A percentile compares a stretch with the other conserved stretches of the same genome.
phyloP scores from a whole-genome alignment of 169 alveolate genomes.

The Besnoitia besnoiti region DNA sequence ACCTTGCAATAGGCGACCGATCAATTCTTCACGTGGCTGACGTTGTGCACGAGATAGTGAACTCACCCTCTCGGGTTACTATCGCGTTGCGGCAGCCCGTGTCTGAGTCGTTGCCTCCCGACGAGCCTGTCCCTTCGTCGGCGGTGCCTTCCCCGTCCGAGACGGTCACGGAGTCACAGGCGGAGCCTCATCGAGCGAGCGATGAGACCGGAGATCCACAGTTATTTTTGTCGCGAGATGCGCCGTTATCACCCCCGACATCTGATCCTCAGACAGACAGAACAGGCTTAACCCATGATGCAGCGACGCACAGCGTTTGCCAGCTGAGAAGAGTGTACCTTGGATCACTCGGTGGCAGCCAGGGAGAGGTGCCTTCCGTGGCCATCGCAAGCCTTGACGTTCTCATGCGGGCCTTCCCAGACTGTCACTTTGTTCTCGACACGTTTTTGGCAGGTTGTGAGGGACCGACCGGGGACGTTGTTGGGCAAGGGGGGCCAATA shows the following conservation, averaged over 20 bases:
- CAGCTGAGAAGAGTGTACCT: background rate
- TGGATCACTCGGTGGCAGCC: background rate
- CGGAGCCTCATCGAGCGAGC: background rate
- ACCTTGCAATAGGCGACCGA: background rate
- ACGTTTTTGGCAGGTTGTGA: background rate
- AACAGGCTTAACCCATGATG: too few species aligned
- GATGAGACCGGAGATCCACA: background rate
- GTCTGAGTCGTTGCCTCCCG: background rate
- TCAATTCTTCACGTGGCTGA: background rate
- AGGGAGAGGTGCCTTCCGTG: background rate
- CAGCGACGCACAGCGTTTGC: too few species aligned
- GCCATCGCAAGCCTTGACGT: background rate
- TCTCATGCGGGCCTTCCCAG: background rate
- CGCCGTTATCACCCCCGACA: too few species aligned
- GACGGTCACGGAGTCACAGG: background rate
- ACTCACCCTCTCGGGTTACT: background rate
- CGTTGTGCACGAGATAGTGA: background rate
- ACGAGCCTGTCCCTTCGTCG: background rate
- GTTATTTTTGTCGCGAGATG: background rate
- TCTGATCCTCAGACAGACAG: too few species aligned
- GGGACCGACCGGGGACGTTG: background rate
- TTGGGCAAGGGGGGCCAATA: background rate
- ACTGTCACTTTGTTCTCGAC: background rate
- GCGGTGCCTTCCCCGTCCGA: background rate
- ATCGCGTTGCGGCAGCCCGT: background rate